A percentile compares a stretch with the other conserved stretches of the same genome.
Conservation (phyloP, 139 green algal genomes). For the Picochlorum sp. region DNA sequence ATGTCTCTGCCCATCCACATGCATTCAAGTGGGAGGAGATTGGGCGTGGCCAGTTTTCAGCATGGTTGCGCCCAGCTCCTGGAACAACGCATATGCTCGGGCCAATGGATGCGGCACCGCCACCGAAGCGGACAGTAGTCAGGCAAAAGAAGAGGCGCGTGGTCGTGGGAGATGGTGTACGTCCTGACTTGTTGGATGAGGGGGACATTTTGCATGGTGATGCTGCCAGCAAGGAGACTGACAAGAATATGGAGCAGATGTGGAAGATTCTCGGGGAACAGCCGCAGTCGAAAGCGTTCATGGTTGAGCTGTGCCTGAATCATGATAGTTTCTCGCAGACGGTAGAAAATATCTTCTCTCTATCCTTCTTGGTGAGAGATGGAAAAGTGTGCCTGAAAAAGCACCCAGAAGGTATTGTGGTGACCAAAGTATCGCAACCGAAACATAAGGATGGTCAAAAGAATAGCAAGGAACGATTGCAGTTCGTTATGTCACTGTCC, state of each 20-base stretch:
- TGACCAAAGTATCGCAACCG: slow-evolving; percentile 4
- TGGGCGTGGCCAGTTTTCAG: slow-evolving; percentile 1
- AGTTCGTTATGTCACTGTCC: slow-evolving; percentile 48
- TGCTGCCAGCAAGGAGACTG: slow-evolving; percentile 51
- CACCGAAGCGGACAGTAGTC: slow-evolving; percentile 16
- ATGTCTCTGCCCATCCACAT: slow-evolving; percentile 17
- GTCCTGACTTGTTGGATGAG: slow-evolving; percentile 20
- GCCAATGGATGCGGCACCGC: slow-evolving; percentile 37
- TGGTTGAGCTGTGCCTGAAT: slow-evolving; percentile 67
- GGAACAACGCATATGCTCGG: slow-evolving; percentile 40
- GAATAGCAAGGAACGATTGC: slow-evolving; percentile 17
- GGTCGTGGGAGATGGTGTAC: slow-evolving; percentile 16
- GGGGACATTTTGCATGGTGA: slow-evolving; percentile 14
- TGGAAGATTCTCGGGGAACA: slow-evolving; percentile 32
- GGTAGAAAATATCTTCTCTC: slow-evolving; percentile 77
- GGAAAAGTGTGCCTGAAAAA: slow-evolving; percentile 27
- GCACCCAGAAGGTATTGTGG: slow-evolving; percentile 19
- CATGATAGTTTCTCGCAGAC: slow-evolving; percentile 66
- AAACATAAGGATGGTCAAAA: slow-evolving; percentile 2
- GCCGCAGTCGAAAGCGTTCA: background rate
- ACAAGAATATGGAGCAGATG: slow-evolving; percentile 72
- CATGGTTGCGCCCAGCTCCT: slow-evolving; percentile 27
- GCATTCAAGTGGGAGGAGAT: slow-evolving; percentile 52
- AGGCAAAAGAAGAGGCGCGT: slow-evolving; percentile 14
- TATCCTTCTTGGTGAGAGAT: slow-evolving; percentile 72